These are phyloP conservation scores for Kwoniella sp. DNA, from an alignment of 768 basidiomycete genomes.

Conservation along the genomic window DNA sequence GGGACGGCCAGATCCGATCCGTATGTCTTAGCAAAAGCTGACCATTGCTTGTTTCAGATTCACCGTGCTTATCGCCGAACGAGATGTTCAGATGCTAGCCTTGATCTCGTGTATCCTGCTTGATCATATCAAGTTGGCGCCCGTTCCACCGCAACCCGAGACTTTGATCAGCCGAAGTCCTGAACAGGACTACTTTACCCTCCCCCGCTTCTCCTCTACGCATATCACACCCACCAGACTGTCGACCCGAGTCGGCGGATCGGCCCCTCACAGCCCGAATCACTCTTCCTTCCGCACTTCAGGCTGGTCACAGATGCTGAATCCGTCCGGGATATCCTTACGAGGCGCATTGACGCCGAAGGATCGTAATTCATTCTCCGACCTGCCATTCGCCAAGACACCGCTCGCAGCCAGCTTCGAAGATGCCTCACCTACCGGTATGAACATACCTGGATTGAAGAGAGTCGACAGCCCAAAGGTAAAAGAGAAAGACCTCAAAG, in stretches of 20 bases:
- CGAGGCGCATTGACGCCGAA: constrained; percentile 23
- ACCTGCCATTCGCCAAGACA: constrained; percentile 16
- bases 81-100: constrained; percentile 48
- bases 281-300: constrained; percentile 26
- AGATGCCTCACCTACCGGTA: constrained; percentile 20
- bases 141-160: constrained; percentile 27
- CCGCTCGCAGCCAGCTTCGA: constrained; percentile 21
- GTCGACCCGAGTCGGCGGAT: constrained; percentile 5
- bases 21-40: neutral
- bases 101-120: constrained; percentile 39
- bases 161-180: constrained; percentile 26
- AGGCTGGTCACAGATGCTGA: constrained; percentile 48
- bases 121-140: constrained; percentile 17
- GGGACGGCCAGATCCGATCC: too few relatives aligned
- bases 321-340: constrained; percentile 34
- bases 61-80: constrained; percentile 25
- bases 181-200: constrained; percentile 46
- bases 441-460: constrained; percentile 9
- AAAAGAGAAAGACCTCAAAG: constrained; percentile 3
- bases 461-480: constrained; percentile 10
- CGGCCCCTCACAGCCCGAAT: constrained; percentile 18
- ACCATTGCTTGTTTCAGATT: constrained; percentile 22
- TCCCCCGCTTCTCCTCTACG: constrained; percentile 29
- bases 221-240: constrained; percentile 23
- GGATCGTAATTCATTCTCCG: constrained; percentile 24